A percentile compares a stretch with the other conserved stretches of the same genome.
Conservation (phyloP, 441 rosid species). For the Metrosideros polymorpha region DNA sequence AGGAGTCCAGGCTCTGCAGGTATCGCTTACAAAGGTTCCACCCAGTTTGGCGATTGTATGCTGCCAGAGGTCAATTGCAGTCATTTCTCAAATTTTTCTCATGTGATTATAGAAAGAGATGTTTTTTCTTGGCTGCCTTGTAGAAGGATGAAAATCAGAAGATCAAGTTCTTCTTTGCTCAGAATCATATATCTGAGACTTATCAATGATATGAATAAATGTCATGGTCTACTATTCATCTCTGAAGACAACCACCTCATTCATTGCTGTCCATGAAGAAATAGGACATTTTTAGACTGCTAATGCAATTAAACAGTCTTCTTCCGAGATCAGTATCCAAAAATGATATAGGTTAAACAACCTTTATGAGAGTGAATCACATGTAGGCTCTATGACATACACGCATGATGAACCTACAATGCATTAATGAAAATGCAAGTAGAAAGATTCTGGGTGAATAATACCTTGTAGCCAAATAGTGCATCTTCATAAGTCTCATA, state of each 20-base stretch:
- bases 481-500: conserved; percentile 91
- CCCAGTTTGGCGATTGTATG: background rate
- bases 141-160: background rate
- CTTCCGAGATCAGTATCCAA: background rate
- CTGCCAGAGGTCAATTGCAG: background rate
- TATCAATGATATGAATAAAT: background rate
- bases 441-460: background rate
- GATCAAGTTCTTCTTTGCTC: background rate
- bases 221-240: background rate
- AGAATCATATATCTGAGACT: background rate
- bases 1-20: background rate
- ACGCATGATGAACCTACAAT: background rate
- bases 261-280: background rate
- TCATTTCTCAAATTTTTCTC: background rate
- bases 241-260: background rate
- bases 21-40: background rate
- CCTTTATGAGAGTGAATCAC: background rate
- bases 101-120: background rate
- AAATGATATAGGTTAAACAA: background rate
- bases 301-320: background rate
- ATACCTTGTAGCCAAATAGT: conserved; percentile 88
- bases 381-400: background rate
- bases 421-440: background rate
- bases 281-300: background rate
- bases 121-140: background rate